phyloP scores from a whole-genome alignment of 2,329 filamentous ascomycete species.

The Penicillium crustosum region DNA sequence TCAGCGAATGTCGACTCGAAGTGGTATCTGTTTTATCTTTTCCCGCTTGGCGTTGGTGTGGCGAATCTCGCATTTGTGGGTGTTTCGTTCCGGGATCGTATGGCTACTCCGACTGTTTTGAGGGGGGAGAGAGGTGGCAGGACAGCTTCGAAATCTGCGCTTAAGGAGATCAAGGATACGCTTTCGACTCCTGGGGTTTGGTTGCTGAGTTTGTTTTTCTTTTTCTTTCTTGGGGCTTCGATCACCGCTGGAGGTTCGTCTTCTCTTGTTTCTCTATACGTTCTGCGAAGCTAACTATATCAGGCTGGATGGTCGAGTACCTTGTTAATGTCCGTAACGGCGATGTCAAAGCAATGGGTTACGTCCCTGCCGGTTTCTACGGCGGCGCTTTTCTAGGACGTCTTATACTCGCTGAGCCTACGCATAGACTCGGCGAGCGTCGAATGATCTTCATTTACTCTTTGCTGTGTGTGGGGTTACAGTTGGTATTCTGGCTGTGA shows the following conservation, averaged over 20 bases:
- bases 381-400: slow-evolving; percentile 60
- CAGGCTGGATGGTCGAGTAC: slow-evolving; percentile 66
- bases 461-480: slow-evolving; percentile 53
- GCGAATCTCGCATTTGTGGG: slow-evolving; percentile 52
- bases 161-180: slow-evolving; percentile 28
- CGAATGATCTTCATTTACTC: slow-evolving; percentile 59
- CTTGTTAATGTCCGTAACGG: slow-evolving; percentile 61
- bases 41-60: slow-evolving; percentile 55
- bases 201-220: slow-evolving; percentile 63
- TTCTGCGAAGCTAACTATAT: neutral
- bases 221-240: slow-evolving; percentile 59
- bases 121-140: neutral
- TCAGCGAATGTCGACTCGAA: slow-evolving; percentile 34
- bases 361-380: slow-evolving; percentile 61
- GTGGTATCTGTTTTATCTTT: slow-evolving; percentile 60
- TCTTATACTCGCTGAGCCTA: slow-evolving; percentile 59
- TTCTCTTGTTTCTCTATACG: neutral
- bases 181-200: slow-evolving; percentile 45
- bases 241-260: slow-evolving; percentile 52
- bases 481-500: slow-evolving; percentile 60
- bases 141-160: slow-evolving; percentile 6
- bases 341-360: slow-evolving; percentile 58
- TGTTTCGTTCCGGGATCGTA: slow-evolving; percentile 51
- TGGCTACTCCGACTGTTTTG: slow-evolving; percentile 4
- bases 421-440: slow-evolving; percentile 58